Conservation (phyloP, 2,329 filamentous ascomycete genomes). For the Lecanicillium sp. region DNA sequence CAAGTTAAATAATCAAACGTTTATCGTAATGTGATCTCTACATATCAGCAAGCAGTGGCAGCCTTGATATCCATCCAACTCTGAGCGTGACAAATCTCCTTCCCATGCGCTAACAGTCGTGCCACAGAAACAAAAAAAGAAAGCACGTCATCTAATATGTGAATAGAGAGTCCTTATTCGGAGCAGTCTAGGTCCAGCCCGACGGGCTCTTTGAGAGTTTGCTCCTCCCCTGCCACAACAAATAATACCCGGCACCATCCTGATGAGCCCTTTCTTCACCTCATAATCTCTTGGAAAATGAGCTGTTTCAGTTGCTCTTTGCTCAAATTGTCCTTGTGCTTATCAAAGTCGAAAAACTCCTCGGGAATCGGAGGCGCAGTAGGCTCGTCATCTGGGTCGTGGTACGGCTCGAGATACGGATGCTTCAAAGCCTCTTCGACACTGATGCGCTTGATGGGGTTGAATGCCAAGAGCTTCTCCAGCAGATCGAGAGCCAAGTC, state of each 20-base stretch:
- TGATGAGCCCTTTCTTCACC: constrained; percentile 25
- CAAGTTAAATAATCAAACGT: no score
- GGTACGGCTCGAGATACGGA: constrained; percentile 96
- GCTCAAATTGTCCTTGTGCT: constrained; percentile 97
- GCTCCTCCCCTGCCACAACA: no score
- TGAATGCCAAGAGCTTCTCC: constrained; percentile 94
- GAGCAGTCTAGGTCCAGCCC: constrained; percentile 6
- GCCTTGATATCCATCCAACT: no score
- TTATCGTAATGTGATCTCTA: no score
- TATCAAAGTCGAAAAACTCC: constrained; percentile 99
- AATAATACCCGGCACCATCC: background rate
- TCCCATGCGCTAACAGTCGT: no score
- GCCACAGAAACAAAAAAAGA: no score
- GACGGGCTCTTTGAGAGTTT: no score
- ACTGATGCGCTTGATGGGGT: constrained; percentile 96
- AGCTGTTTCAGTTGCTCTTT: constrained; percentile 97
- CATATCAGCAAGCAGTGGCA: no score
- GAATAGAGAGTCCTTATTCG: background rate
- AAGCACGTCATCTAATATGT: no score
- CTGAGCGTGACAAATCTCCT: no score
- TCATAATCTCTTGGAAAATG: constrained; percentile 95
- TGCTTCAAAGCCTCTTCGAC: constrained; percentile 97
- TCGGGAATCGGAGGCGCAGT: constrained; percentile 94
- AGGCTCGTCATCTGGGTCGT: constrained; percentile 97
- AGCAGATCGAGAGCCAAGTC: constrained; percentile 88